Conservation (phyloP, 371 early-diverging fungal genomes). For the Actinomortierella wolfii region DNA sequence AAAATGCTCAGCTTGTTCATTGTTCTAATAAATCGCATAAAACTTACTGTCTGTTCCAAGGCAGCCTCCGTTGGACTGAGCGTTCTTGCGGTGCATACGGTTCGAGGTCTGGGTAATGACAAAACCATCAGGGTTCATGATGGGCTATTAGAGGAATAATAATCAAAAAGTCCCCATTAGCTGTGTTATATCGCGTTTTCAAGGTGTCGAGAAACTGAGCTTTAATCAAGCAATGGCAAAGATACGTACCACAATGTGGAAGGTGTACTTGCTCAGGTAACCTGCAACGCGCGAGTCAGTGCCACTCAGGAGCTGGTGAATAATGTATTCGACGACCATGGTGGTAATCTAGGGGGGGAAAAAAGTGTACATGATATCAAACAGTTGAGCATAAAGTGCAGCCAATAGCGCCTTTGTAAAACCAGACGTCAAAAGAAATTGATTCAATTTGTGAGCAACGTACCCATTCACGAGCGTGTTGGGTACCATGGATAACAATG, state of each 20-base stretch:
- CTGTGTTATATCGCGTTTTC: no score
- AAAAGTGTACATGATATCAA: no score
- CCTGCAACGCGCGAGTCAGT: conserved; percentile 39
- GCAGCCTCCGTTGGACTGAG: conserved; percentile 42
- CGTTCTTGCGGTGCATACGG: conserved; percentile 68
- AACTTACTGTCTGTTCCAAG: conserved; percentile 42
- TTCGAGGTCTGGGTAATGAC: conserved; percentile 52
- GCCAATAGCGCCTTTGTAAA: no score
- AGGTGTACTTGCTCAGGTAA: conserved; percentile 39
- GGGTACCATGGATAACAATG: conserved; percentile 39
- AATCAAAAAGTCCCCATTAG: no score
- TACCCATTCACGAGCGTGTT: conserved; percentile 15
- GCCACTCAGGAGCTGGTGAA: conserved; percentile 29
- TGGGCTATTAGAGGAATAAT: conserved; percentile 43
- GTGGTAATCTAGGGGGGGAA: conserved; percentile 34
- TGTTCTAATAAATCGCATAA: not conserved
- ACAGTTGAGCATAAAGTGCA: no score
- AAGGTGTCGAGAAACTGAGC: no score
- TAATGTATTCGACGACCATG: conserved; percentile 29
- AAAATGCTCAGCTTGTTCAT: not conserved
- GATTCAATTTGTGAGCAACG: not conserved
- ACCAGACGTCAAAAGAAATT: no score
- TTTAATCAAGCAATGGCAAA: no score
- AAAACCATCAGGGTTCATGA: conserved; percentile 70
- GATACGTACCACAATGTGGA: conserved; percentile 23